phyloP scores from a whole-genome alignment of 192 early-diverging fungal species.

The Coemansia sp. region DNA sequence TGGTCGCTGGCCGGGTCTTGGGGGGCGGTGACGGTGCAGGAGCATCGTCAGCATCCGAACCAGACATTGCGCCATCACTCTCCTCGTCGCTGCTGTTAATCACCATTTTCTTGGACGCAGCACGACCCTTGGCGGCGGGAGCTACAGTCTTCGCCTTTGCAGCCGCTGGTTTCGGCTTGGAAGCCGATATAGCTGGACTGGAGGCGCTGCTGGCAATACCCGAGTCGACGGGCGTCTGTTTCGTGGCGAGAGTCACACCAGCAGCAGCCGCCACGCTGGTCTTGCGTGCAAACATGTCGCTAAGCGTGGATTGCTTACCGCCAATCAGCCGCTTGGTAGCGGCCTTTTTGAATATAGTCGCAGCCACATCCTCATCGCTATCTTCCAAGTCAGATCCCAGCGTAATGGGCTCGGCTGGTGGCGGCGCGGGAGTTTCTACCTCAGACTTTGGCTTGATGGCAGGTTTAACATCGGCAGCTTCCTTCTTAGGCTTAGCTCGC shows the following conservation, averaged over 20 bases:
- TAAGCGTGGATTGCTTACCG: constrained; percentile 30
- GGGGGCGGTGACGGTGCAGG: constrained; percentile 12
- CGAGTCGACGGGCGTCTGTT: neutral
- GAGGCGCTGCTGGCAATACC: constrained; percentile 7
- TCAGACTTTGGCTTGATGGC: constrained; percentile 2
- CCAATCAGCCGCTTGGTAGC: constrained; percentile 18
- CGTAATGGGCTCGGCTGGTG: constrained; percentile 18
- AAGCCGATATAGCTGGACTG: neutral
- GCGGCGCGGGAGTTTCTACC: neutral
- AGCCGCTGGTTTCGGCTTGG: neutral
- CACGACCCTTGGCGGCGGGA: constrained; percentile 17
- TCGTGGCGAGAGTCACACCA: neutral
- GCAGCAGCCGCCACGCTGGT: neutral
- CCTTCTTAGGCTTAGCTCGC: constrained; percentile 14
- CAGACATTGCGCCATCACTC: constrained; percentile 9
- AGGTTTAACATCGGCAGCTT: constrained; percentile 16
- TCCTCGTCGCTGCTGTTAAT: constrained; percentile 52
- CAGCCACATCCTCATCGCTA: constrained; percentile 53
- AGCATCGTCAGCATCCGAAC: constrained; percentile 21
- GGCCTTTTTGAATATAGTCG: constrained; percentile 41
- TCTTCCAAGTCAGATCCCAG: constrained; percentile 55
- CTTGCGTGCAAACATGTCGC: constrained; percentile 32
- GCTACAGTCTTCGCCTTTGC: constrained; percentile 3
- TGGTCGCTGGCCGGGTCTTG: constrained; percentile 20
- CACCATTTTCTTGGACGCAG: constrained; percentile 14